Evolutionary conservation across 2,329 filamentous ascomycete genomes (phyloP), one percentile per base, ranked within the genome.

Genomic region (Beauveria sp.): DNA sequence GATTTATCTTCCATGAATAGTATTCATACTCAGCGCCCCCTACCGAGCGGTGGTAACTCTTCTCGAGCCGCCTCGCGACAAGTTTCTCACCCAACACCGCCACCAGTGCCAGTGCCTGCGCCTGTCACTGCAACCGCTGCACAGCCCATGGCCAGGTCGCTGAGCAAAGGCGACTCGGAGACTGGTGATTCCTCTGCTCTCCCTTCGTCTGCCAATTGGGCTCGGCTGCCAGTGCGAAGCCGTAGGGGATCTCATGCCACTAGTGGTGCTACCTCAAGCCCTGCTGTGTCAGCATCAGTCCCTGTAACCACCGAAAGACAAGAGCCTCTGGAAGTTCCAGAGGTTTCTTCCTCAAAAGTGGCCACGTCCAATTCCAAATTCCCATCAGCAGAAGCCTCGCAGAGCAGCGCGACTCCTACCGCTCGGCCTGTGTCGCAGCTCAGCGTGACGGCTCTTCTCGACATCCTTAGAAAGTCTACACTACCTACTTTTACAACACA

Each of bases 1-100:
- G 93, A 97, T 73, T 77, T 97, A 43, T 97, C 93, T 1, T 96
- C 92, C 20, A 90, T 97, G 80, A 97, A 97, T 69, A 93, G 90
- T 63, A 87, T 92, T 61, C 90, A 88, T 64, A 92, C 89, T 2
- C 91, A 91, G 68, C 84, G 88, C 41, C 86, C 87, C 2, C 77
- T 89, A 55, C 76, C 79, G 4, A 77, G 77, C 56, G 77, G 79
- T 46, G 80, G 76, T 34, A 76, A 80, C 14, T 82, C 84, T 6
- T 79, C 80, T 16, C 80, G 82, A 20, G 76, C 81, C 7, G 77
- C 78, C 22, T 82, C 83, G 20, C 77, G 84, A 58, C 82, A 83
- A 66, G 79, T 82, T 58, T 66, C 70, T 10, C 72, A 76, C 44
- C 71, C 73, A 14, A 74, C 65, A 55, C 71, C 73, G 70, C 73